phyloP scores from a whole-genome alignment of 495 filamentous ascomycete genomes.

The Trichocladium antarcticum region DNA sequence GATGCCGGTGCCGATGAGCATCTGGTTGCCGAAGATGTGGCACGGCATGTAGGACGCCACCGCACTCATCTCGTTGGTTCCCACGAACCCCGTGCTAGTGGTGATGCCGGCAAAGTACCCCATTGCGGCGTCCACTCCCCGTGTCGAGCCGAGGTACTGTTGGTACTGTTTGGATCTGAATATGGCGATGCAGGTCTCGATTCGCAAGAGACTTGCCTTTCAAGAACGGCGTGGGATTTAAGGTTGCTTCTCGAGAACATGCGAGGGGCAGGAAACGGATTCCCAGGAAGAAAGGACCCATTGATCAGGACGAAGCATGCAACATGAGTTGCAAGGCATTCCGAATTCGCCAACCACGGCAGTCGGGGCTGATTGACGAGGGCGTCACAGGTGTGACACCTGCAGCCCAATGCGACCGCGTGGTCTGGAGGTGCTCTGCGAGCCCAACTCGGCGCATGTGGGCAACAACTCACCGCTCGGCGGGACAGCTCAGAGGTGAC shows the following conservation, averaged over 20 bases:
- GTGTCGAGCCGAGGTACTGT: not conserved
- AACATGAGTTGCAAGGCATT: too few relatives aligned
- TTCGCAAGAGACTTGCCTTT: too few relatives aligned
- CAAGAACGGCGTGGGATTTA: too few relatives aligned
- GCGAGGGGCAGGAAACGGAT: too few relatives aligned
- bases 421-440: not conserved
- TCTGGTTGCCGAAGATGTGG: conserved; percentile 28
- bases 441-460: too few relatives aligned
- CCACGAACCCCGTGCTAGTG: conserved; percentile 24
- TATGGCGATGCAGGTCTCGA: not conserved
- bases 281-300: too few relatives aligned
- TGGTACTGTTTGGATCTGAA: not conserved
- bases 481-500: not conserved
- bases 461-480: conserved; percentile 11
- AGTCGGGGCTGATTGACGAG: too few relatives aligned
- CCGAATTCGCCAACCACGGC: conserved; percentile 7
- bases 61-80: conserved; percentile 21
- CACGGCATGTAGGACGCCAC: conserved; percentile 24
- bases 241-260: too few relatives aligned
- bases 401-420: not conserved
- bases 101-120: conserved; percentile 22
- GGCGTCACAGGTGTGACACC: not conserved
- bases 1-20: conserved; percentile 25
- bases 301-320: too few relatives aligned
- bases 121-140: conserved; percentile 5